These are phyloP conservation scores for Rhodotorula kratochvilovae DNA, from an alignment of 768 basidiomycete genomes.

Conservation along the genomic window DNA sequence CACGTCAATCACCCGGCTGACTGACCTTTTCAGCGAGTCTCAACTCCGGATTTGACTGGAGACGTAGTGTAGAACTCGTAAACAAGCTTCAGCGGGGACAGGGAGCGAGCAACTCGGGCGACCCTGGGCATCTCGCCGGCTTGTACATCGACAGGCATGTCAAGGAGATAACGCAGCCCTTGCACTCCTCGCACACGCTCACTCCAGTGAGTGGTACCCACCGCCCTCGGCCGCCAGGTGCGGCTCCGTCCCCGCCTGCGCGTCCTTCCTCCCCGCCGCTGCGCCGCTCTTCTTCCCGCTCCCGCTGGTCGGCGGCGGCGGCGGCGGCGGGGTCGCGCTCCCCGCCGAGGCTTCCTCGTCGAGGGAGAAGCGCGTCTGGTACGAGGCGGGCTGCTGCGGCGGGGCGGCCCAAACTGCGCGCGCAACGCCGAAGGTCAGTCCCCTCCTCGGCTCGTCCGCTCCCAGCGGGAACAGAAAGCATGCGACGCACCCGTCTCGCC, in stretches of 20 bases:
- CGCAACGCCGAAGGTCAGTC: no score
- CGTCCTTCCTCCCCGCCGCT: no score
- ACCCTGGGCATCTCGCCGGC: no score
- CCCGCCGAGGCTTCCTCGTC: conserved; percentile 15
- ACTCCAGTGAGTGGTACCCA: conserved; percentile 34
- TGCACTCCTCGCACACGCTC: background rate
- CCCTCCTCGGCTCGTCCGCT: no score
- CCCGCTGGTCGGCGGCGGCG: background rate
- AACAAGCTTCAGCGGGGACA: no score
- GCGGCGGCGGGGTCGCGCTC: background rate
- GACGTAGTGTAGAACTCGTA: no score
- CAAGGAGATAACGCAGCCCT: background rate
- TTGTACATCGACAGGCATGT: no score
- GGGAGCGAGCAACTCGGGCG: no score
- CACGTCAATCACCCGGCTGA: no score
- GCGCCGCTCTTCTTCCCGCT: background rate
- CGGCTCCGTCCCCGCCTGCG: background rate
- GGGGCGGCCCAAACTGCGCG: conserved; percentile 32
- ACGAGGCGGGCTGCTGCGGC: background rate
- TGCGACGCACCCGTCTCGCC: conserved; percentile 11
- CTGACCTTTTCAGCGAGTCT: no score
- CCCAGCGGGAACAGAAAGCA: no score
- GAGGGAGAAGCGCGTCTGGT: conserved; percentile 29
- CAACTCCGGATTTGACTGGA: no score
- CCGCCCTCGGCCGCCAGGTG: conserved; percentile 23